These are phyloP conservation scores for Pseudocercospora eumusae DNA, from an alignment of 2,329 filamentous ascomycete species.

Conservation along the genomic window DNA sequence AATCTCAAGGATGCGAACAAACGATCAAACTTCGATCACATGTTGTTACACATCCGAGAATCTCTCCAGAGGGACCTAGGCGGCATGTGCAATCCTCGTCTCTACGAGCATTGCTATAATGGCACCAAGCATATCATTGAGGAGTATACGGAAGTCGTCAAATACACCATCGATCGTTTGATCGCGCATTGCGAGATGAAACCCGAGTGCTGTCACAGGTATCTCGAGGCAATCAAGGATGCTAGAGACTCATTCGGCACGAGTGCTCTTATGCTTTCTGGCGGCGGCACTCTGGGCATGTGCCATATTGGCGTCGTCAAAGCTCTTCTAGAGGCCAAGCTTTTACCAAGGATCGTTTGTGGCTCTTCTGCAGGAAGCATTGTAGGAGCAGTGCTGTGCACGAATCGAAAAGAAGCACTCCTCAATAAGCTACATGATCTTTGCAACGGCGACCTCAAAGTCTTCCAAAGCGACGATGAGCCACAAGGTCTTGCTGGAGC, in stretches of 20 bases:
- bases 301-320: slow-evolving; percentile 32
- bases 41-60: slow-evolving; percentile 27
- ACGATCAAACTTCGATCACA: slow-evolving; percentile 25
- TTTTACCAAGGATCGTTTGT: slow-evolving; percentile 29
- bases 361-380: slow-evolving; percentile 32
- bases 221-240: slow-evolving; percentile 25
- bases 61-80: slow-evolving; percentile 29
- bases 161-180: slow-evolving; percentile 30
- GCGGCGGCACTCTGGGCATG: slow-evolving; percentile 32
- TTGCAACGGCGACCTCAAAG: slow-evolving; percentile 26
- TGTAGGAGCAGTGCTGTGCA: slow-evolving; percentile 30
- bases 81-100: slow-evolving; percentile 28
- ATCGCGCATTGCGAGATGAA: slow-evolving; percentile 25
- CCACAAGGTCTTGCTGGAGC: slow-evolving; percentile 26
- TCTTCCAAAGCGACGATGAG: slow-evolving; percentile 29
- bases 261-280: slow-evolving; percentile 31
- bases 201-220: slow-evolving; percentile 19
- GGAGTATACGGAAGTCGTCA: slow-evolving; percentile 30
- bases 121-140: slow-evolving; percentile 31
- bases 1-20: slow-evolving; percentile 26
- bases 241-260: slow-evolving; percentile 29
- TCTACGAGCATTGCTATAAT: slow-evolving; percentile 27
- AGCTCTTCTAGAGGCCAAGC: slow-evolving; percentile 22
- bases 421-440: slow-evolving; percentile 27
- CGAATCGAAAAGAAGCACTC: slow-evolving; percentile 26